Evolutionary conservation across 441 rosid species (phyloP), one percentile per base, ranked within the genome.

Genomic region (Brassica hybrid): DNA sequence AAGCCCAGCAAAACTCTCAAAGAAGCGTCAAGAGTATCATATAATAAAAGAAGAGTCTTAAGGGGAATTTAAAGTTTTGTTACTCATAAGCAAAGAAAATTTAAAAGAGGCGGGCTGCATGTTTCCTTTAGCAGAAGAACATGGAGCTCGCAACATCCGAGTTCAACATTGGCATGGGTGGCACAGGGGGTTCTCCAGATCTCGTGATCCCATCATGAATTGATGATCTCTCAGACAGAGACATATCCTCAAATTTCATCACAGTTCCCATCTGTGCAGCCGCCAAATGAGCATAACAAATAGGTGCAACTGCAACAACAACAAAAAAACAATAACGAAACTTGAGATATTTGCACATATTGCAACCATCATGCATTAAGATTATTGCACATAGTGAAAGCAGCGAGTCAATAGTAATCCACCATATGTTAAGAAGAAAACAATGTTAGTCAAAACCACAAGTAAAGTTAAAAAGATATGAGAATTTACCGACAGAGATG

Each of bases 281-380:
- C 1, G 94, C 97, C 73, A 86, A 64, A 70, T 88, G 94, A 1
- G 94, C 93, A 11, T 90, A 90, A 73, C 90, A 86, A 2, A 91
- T 62, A 0, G 97, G 93, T 25, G 97, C 92, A 72, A 90, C 94
- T 88, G 84, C 77, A 83, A 30, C 34, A 30, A 30, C 34, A 30
- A 30, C 6, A 30, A 32, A 11, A 5, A 19, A n/a, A 59, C 12
- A 13, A 3, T 17, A 45, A 6, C 18, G 18, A 5, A 10, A 16
- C 43, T 19, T 70, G 6, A 27, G 65, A 59, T 12, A 11, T 11
- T 58, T 54, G 32, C 32, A 58, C 32, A 19, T 5, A 19, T 3
- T 58, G 62, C 2, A 58, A 58, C 7, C 14, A 23, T 50, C 57
- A 50, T 50, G 57, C 18, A n/a, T 50, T n/a, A 6, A 45, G 54